A percentile compares a stretch with the other conserved stretches of the same genome.
These are phyloP conservation scores for Agastache rugosa DNA, from an alignment of 257 asterid genomes.

Conservation along the genomic window DNA sequence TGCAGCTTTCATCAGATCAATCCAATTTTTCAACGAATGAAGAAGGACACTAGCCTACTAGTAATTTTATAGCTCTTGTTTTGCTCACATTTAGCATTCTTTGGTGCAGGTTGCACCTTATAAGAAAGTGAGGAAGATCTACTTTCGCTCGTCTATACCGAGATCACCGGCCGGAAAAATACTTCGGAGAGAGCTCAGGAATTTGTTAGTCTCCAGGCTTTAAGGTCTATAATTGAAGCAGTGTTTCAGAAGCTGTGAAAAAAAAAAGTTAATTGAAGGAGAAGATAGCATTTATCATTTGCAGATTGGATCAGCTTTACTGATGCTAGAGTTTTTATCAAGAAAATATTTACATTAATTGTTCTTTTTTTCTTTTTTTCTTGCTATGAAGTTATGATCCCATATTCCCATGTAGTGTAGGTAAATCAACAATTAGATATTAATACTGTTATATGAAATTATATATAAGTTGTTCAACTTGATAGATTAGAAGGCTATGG, in stretches of 20 bases:
- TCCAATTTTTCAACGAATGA: neutral
- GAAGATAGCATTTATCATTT: neutral
- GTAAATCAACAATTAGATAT: neutral
- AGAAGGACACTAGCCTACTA: neutral
- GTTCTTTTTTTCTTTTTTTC: neutral
- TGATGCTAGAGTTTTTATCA: neutral
- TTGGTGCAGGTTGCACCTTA: slow-evolving; percentile 75
- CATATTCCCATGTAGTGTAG: neutral
- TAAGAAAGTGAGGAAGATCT: slow-evolving; percentile 80
- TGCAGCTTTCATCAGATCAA: neutral
- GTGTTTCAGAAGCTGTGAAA: neutral
- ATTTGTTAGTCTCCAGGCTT: slow-evolving; percentile 55
- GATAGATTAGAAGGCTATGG: neutral
- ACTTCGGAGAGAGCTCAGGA: slow-evolving; percentile 59
- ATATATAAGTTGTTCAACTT: neutral
- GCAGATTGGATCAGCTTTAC: neutral
- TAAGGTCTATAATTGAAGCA: slow-evolving; percentile 37
- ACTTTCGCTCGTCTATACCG: slow-evolving; percentile 56
- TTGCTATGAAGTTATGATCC: neutral
- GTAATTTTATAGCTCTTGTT: neutral
- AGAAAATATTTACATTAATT: neutral
- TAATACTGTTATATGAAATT: neutral
- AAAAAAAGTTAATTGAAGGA: neutral
- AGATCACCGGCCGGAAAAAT: slow-evolving; percentile 73
- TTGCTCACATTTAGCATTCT: neutral